Base-by-base conservation (phyloP, 2,329 filamentous ascomycete genomes). In the Hypoxylon sp. region DNA sequence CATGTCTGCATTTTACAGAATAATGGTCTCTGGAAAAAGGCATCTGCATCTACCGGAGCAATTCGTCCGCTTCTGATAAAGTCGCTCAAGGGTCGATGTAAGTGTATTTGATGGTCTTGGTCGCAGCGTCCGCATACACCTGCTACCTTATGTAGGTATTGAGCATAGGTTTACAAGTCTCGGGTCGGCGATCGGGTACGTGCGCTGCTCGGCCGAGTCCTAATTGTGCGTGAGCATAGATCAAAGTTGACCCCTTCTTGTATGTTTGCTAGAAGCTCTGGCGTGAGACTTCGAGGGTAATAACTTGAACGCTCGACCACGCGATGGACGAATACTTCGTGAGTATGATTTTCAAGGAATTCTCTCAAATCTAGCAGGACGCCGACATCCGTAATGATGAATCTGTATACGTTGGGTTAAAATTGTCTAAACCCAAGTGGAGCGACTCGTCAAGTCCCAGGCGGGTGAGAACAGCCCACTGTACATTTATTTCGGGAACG, bases 401-500 rank as follows among this genome's bases (percentile, higher is more conserved):
- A 55, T 8, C 23, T 21, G 54, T 50, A 46, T 51, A 58, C 39
- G 16, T 60, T 25, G 19, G 37, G 48, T n/a, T 51, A 16, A n/a
- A 57, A 29, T 48, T 37, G 29, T 50, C 45, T 32, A 21, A 43
- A 30, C 32, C 21, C 34, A 41, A 29, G 41, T 52, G 29, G 32
- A 47, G 55, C 41, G n/a, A 37, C n/a, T 45, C 25, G 32, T 50
- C 43, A 19, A 51, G 34, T 45, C 47, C 52, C 30, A 19, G 19
- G 23, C 32, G 52, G 41, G 48, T 34, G 48, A 60, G 23, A 52
- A 43, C 32, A 34, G 56, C 32, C 32, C 41, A 27, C 32, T n/a
- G 11, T 52, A 47, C n/a, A n/a, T n/a, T n/a, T n/a, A n/a, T n/a
- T 43, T 51, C 55, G 30, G 54, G 37, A 60, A 45, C 30, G 34